Evolutionary conservation across 257 asterid genomes (phyloP), one percentile per base, ranked within the genome.

Genomic region (Solanum chmielewskii): DNA sequence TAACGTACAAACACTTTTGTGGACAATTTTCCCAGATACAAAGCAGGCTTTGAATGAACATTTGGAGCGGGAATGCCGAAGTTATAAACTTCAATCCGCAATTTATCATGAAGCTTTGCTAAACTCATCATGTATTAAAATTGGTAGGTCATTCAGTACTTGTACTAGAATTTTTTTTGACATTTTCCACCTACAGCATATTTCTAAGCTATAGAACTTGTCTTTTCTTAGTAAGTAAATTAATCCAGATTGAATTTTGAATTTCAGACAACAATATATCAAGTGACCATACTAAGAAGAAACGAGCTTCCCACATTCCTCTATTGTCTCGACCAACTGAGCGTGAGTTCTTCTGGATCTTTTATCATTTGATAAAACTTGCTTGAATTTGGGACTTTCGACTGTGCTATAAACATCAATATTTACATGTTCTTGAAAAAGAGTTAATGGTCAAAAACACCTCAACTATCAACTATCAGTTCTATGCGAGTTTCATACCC

Each of bases 251-350:
- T 44, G 80, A 60, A 71, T 81, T 89, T 42, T 80, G 31, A 64
- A 85, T 90, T 90, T 91, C 94, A 97, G 98, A 94, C 85, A 85
- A 85, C 91, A 84, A 84, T 77, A 78, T 74, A 86, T 90, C 68
- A 86, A 90, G 89, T 81, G 74, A 85, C n/a, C 82, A 90, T 89
- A 62, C 86, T n/a, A 97, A 91, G 87, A 93, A 89, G 91, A 95
- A 91, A 93, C 94, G 88, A 88, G 83, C 96, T 81, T 87, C 91
- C 89, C 93, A 95, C 92, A 73, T 95, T 86, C 95, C 94, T 59
- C 92, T 97, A 31, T 62, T 93, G 92, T 91, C 94, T 68, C 92
- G 98, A 13, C 98, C 94, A 75, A 93, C 98, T 39, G 99, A 93
- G 91, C 99, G 99, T 97, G 74, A 95, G 99, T 95, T 86, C 62